Conservation (phyloP, 169 alveolate species). For the Eimeria zaria region DNA sequence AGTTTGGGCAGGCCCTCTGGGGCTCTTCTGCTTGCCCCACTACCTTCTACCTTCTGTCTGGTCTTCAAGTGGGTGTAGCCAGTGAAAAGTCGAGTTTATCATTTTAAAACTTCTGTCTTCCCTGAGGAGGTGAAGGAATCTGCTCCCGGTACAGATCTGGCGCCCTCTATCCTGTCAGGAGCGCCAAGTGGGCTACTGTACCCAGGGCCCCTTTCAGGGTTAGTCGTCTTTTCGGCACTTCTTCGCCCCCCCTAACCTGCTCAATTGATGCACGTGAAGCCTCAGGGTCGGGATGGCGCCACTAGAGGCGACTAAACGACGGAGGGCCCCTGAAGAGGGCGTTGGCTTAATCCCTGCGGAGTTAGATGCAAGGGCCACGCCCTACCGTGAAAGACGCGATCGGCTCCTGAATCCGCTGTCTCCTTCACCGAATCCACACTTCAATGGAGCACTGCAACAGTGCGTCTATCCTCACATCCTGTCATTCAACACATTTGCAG, state of each 20-base stretch:
- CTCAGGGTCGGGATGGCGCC: slow-evolving; percentile 34
- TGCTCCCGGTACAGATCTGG: not conserved
- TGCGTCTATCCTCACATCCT: slow-evolving; percentile 81
- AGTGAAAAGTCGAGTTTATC: not conserved
- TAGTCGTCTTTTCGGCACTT: not conserved
- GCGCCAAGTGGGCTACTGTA: not conserved
- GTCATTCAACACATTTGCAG: slow-evolving; percentile 81
- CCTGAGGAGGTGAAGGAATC: not conserved
- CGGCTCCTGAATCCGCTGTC: slow-evolving; percentile 60
- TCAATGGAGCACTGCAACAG: slow-evolving; percentile 79
- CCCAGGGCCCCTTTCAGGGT: not conserved
- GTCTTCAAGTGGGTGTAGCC: not conserved
- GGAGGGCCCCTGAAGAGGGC: slow-evolving; percentile 32
- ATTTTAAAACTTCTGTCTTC: not conserved
- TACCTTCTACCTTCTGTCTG: slow-evolving; percentile 28
- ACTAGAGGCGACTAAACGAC: slow-evolving; percentile 36
- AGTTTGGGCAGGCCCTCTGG: not conserved
- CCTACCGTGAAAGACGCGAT: not conserved
- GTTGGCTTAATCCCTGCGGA: not conserved
- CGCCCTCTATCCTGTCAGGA: not conserved
- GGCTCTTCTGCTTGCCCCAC: not conserved
- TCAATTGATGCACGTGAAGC: not conserved
- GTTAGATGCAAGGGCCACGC: not conserved
- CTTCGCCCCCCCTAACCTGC: not conserved
- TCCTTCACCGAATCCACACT: slow-evolving; percentile 55